phyloP scores from a whole-genome alignment of 2,329 filamentous ascomycete species.

The Bretziella fagacearum region DNA sequence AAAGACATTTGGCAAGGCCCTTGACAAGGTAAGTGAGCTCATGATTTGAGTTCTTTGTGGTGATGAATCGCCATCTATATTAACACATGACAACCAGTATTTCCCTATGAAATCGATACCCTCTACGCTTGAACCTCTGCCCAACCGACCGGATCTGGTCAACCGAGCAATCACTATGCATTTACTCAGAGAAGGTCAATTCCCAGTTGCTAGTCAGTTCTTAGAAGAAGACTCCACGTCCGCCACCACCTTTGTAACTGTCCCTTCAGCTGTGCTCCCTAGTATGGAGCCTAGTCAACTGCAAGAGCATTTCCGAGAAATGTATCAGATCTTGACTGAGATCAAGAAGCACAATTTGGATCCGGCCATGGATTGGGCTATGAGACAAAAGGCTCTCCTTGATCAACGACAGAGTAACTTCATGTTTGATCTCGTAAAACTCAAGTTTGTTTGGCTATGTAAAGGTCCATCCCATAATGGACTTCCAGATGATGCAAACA shows the following conservation, averaged over 20 bases:
- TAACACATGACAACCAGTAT: slow-evolving; percentile 30
- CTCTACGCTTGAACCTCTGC: slow-evolving; percentile 40
- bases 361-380: slow-evolving; percentile 79
- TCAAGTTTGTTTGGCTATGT: slow-evolving; percentile 84
- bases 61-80: no score
- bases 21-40: slow-evolving; percentile 55
- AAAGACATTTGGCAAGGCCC: slow-evolving; percentile 65
- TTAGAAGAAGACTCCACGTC: slow-evolving; percentile 42
- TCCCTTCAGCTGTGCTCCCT: slow-evolving; percentile 18
- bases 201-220: slow-evolving; percentile 72
- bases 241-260: neutral
- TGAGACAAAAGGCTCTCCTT: slow-evolving; percentile 49
- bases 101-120: slow-evolving; percentile 53
- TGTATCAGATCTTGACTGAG: slow-evolving; percentile 67
- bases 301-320: slow-evolving; percentile 66
- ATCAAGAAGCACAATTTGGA: slow-evolving; percentile 41
- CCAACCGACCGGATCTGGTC: slow-evolving; percentile 50
- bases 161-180: slow-evolving; percentile 96
- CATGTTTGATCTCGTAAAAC: slow-evolving; percentile 80
- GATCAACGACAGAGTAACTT: slow-evolving; percentile 78
- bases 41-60: no score
- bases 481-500: slow-evolving; percentile 34
- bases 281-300: slow-evolving; percentile 32
- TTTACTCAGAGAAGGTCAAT: slow-evolving; percentile 83
- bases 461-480: slow-evolving; percentile 41